Evolutionary conservation across 2,329 filamentous ascomycete species (phyloP).

Genomic region (Sclerotinia subarctica): DNA sequence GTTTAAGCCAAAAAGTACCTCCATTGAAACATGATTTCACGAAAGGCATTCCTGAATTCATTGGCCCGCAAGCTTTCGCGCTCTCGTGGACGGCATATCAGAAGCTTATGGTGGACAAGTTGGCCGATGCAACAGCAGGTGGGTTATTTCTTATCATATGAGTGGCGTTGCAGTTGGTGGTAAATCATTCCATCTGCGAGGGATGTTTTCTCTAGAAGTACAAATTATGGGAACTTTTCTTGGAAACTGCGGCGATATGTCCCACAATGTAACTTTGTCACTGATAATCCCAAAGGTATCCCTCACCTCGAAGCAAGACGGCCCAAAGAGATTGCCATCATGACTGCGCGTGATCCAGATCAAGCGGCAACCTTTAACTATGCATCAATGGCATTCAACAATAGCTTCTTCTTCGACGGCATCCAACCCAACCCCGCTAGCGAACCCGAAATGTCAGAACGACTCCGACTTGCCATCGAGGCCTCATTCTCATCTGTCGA

Average conservation of each 20-base stretch:
- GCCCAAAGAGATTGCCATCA: constrained; percentile 65
- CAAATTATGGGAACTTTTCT: not conserved
- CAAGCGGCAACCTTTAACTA: constrained; percentile 87
- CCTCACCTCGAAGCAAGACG: constrained; percentile 16
- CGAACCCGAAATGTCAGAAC: constrained; percentile 47
- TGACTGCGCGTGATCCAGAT: constrained; percentile 73
- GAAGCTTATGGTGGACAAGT: constrained; percentile 65
- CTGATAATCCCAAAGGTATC: not conserved
- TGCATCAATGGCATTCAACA: constrained; percentile 95
- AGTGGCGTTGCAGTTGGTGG: not conserved
- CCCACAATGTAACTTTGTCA: not conserved
- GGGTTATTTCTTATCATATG: constrained; percentile 38
- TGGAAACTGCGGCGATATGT: not conserved
- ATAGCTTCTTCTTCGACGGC: constrained; percentile 72
- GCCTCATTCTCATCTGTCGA: constrained; percentile 77
- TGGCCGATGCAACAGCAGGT: constrained; percentile 75
- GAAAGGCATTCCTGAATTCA: constrained; percentile 63
- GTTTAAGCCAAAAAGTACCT: constrained; percentile 33
- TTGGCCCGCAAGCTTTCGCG: constrained; percentile 66
- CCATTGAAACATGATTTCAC: constrained; percentile 46
- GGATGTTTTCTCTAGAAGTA: not conserved
- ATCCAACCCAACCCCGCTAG: constrained; percentile 45
- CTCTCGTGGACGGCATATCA: constrained; percentile 85
- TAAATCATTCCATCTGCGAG: not conserved
- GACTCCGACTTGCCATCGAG: constrained; percentile 59